A percentile compares a stretch with the other conserved stretches of the same genome.
These are phyloP conservation scores for Juglanconis oblonga DNA, from an alignment of 2,329 filamentous ascomycete species.

Conservation along the genomic window DNA sequence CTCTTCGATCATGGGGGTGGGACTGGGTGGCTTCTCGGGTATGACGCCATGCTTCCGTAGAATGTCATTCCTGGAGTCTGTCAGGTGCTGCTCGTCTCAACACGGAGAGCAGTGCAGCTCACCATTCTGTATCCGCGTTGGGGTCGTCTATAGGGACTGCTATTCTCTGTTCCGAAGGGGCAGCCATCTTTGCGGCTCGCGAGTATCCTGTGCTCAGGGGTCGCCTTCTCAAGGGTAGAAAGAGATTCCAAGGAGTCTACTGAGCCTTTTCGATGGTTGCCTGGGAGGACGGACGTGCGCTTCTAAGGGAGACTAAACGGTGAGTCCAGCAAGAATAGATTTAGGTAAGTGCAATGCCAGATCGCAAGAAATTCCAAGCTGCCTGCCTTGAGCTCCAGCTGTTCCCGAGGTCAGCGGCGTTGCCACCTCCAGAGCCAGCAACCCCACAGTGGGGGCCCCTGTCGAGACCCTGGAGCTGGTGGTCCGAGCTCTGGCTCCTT, in stretches of 20 bases:
- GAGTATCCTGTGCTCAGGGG: background rate
- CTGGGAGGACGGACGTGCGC: background rate
- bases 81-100: background rate
- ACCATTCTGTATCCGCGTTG: slow-evolving; percentile 98
- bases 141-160: slow-evolving; percentile 89
- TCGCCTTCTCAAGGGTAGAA: background rate
- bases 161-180: slow-evolving; percentile 61
- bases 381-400: background rate
- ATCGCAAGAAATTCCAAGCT: too few species aligned
- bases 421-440: background rate
- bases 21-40: slow-evolving; percentile 94
- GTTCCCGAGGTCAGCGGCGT: background rate
- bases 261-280: background rate
- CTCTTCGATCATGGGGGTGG: slow-evolving; percentile 94
- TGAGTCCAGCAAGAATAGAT: too few species aligned
- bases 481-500: background rate
- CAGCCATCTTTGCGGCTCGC: slow-evolving; percentile 48
- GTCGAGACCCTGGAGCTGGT: background rate
- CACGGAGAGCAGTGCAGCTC: slow-evolving; percentile 20
- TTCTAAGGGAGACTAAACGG: too few species aligned
- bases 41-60: slow-evolving; percentile 95
- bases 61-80: slow-evolving; percentile 81
- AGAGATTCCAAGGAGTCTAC: background rate
- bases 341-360: too few species aligned
- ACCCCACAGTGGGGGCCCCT: slow-evolving; percentile 6